Base-by-base conservation (phyloP, 495 filamentous ascomycete species). In the Hyaloscypha bicolor region DNA sequence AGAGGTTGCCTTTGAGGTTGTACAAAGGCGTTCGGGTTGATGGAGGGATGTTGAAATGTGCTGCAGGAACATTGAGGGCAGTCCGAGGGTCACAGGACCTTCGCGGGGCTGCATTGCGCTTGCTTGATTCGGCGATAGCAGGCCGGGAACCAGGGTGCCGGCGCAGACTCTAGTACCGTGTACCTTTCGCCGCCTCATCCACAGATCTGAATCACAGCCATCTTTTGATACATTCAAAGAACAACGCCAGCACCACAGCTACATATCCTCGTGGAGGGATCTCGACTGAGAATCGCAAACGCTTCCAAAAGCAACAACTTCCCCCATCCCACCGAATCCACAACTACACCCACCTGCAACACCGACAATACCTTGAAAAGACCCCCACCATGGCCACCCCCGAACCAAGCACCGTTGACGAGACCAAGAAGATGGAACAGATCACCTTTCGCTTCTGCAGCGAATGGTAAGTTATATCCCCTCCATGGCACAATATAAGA, bases 401-500 rank as follows among this genome's bases (percentile, higher is more conserved):
- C 30, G 80, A 85, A 51, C 82, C 89, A 25, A 83, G 84, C 70
- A 76, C 80, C 48, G 80, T 78, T 72, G 83, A 81, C 60, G 83
- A 85, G 37, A 66, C 67, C 70, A 88, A 86, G 76, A 82, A 81
- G 78, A 83, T 80, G 63, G 91, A 93, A 74, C 93, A 94, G 77
- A 91, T 97, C 75, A 91, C 92, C 39, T 98, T 98, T 82, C 88
- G 90, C 67, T 99, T 99, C 86, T 99, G 95, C 81, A 90, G 91
- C 65, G 95, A 99, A 84, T 99, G 95, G 90, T 90, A 79, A 65
- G 82, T 48, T 37, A 39, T 3, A 21, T 58, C 48, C n/a, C n/a
- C 19, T 42, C 56, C 25, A 11, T 48, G 16, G 16, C 9, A 19
- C 42, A 14, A 16, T 4, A 16, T 1, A 4, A 14, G 3, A 0